Conservation (phyloP, 2,329 filamentous ascomycete genomes). For the Geosmithia putterillii region DNA sequence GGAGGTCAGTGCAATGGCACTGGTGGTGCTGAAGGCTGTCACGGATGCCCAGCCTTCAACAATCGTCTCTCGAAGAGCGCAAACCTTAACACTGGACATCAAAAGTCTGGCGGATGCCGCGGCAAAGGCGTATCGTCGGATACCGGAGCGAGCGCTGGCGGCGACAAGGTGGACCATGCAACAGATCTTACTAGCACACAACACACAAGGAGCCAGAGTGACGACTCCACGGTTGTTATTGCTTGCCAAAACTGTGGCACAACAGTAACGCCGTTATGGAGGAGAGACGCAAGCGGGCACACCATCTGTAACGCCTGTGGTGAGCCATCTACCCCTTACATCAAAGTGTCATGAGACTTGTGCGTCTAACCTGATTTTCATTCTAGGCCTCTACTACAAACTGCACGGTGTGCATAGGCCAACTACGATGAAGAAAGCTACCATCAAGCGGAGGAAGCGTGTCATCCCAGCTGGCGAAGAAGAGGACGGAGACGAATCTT, state of each 20-base stretch:
- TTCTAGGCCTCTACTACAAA: conserved; percentile 81
- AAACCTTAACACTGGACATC: conserved; percentile 46
- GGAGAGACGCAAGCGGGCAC: conserved; percentile 85
- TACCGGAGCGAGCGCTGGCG: background rate
- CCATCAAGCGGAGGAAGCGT: conserved; percentile 91
- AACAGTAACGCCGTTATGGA: conserved; percentile 92
- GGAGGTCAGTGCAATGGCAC: conserved; percentile 94
- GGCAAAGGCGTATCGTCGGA: background rate
- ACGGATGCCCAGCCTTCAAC: conserved; percentile 94
- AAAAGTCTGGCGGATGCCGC: conserved; percentile 26
- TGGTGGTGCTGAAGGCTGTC: conserved; percentile 86
- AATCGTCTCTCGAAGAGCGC: conserved; percentile 86
- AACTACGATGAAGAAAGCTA: conserved; percentile 96
- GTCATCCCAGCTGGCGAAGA: conserved; percentile 68
- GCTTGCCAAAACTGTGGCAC: conserved; percentile 96
- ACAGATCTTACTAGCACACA: conserved; percentile 1
- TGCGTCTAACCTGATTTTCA: background rate
- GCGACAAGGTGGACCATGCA: conserved; percentile 19
- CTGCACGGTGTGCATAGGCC: conserved; percentile 87
- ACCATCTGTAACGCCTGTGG: conserved; percentile 98
- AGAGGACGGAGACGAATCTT: conserved; percentile 34
- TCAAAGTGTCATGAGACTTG: background rate
- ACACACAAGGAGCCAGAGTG: conserved; percentile 13
- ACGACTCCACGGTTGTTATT: conserved; percentile 44
- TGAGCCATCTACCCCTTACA: conserved; percentile 32